A percentile compares a stretch with the other conserved stretches of the same genome.
phyloP scores from a whole-genome alignment of 768 basidiomycete genomes.

The Cyclocybe cylindracea region DNA sequence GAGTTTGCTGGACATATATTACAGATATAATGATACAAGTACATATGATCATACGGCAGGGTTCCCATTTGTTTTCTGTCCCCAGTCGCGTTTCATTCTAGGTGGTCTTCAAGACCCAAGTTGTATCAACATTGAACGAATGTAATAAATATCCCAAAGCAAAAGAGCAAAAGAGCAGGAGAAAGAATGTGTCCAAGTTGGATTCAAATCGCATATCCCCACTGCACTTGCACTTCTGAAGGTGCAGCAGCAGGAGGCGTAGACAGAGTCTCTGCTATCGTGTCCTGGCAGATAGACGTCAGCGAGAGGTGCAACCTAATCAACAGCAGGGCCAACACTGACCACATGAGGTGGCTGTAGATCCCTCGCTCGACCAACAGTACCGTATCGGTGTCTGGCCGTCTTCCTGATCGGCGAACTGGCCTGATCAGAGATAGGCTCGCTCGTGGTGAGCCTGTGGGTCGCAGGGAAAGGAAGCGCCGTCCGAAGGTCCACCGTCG shows the following conservation, averaged over 20 bases:
- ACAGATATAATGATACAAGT: conserved; percentile 7
- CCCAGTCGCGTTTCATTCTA: too few relatives aligned
- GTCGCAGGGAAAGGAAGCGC: conserved; percentile 18
- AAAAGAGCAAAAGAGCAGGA: too few relatives aligned
- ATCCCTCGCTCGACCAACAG: conserved; percentile 7
- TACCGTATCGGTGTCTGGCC: conserved; percentile 15
- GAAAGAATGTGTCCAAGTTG: background rate
- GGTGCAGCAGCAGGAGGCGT: background rate
- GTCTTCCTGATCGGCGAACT: conserved; percentile 19
- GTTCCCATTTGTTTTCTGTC: too few relatives aligned
- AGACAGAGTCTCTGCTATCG: conserved; percentile 7
- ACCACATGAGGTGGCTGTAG: conserved; percentile 13
- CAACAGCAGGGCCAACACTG: conserved; percentile 6
- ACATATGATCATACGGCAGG: conserved; percentile 1
- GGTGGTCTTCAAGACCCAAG: too few relatives aligned
- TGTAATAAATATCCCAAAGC: too few relatives aligned
- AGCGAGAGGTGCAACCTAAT: conserved; percentile 4
- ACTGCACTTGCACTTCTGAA: conserved; percentile 32
- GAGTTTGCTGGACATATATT: conserved; percentile 3
- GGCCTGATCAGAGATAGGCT: conserved; percentile 25
- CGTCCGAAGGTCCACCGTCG: conserved; percentile 17
- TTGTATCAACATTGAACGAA: too few relatives aligned
- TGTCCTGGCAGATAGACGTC: conserved; percentile 14
- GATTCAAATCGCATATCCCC: conserved; percentile 46
- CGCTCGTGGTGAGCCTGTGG: conserved; percentile 28